phyloP scores from a whole-genome alignment of 2,329 filamentous ascomycete genomes.

The Paramyrothecium sp. region DNA sequence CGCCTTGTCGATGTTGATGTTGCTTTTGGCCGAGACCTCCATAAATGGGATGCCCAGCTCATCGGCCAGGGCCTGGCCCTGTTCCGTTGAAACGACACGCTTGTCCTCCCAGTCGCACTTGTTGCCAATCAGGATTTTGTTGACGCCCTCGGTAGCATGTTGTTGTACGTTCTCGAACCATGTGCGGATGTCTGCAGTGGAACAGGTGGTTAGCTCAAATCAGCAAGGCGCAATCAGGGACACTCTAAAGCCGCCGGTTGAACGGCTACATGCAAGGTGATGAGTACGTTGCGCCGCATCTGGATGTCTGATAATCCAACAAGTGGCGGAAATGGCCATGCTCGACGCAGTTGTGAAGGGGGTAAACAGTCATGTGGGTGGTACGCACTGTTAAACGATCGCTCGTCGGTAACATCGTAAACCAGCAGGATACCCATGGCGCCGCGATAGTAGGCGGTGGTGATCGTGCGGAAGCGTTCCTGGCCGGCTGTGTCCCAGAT shows the following conservation, averaged over 20 bases:
- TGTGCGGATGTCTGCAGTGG: constrained; percentile 81
- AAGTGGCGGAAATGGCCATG: neutral
- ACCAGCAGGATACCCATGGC: constrained; percentile 98
- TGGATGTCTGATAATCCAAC: too few species aligned
- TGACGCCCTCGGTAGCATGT: constrained; percentile 96
- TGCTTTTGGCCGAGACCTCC: constrained; percentile 97
- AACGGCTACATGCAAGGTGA: neutral
- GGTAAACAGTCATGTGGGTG: neutral
- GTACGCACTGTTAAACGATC: constrained; percentile 85
- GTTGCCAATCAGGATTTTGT: constrained; percentile 99
- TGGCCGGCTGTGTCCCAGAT: constrained; percentile 99
- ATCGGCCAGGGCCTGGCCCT: constrained; percentile 89
- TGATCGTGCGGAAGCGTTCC: constrained; percentile 98
- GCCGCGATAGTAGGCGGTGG: constrained; percentile 96
- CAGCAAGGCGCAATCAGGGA: neutral
- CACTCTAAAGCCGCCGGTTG: neutral
- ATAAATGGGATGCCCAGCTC: constrained; percentile 98
- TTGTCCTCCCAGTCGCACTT: constrained; percentile 99
- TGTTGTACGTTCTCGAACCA: constrained; percentile 99
- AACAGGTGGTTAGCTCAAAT: neutral
- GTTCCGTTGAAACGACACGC: constrained; percentile 87
- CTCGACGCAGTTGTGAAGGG: neutral
- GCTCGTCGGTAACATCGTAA: constrained; percentile 97
- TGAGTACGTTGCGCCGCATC: too few species aligned
- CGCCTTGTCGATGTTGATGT: constrained; percentile 99